phyloP scores from a whole-genome alignment of 179 eudicot species.

The Vitellaria paradoxa region DNA sequence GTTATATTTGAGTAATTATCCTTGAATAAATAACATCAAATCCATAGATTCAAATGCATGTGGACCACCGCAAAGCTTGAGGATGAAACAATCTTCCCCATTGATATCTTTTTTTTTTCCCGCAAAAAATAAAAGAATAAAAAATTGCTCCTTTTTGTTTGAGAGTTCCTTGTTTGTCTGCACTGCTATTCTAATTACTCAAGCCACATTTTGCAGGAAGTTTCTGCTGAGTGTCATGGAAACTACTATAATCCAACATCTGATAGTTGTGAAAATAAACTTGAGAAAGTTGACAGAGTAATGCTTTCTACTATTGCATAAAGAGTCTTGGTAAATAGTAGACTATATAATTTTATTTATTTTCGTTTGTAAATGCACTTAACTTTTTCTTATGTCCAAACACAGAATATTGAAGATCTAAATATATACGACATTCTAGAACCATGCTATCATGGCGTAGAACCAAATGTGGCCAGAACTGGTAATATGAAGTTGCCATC shows the following conservation, averaged over 20 bases:
- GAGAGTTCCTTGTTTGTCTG: too few relatives aligned
- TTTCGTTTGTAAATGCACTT: background rate
- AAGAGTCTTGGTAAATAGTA: background rate
- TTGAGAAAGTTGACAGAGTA: conserved; percentile 61
- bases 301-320: conserved; percentile 2
- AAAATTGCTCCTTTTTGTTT: too few relatives aligned
- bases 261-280: conserved; percentile 40
- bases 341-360: background rate
- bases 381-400: background rate
- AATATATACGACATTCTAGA: conserved; percentile 87
- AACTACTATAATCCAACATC: conserved; percentile 50
- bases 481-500: conserved; percentile 44
- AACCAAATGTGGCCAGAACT: conserved; percentile 20
- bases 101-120: background rate
- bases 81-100: too few relatives aligned
- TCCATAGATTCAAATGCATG: too few relatives aligned
- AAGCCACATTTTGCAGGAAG: conserved; percentile 45
- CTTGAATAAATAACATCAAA: too few relatives aligned
- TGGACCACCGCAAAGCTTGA: too few relatives aligned
- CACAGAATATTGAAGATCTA: conserved; percentile 55
- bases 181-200: background rate
- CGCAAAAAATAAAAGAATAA: too few relatives aligned
- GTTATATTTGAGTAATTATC: too few relatives aligned
- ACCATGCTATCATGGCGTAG: conserved; percentile 69
- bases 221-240: conserved; percentile 46